Base-by-base conservation (phyloP, 225 moss, liverwort and hornwort genomes). In the Sphagnum tenellum region DNA sequence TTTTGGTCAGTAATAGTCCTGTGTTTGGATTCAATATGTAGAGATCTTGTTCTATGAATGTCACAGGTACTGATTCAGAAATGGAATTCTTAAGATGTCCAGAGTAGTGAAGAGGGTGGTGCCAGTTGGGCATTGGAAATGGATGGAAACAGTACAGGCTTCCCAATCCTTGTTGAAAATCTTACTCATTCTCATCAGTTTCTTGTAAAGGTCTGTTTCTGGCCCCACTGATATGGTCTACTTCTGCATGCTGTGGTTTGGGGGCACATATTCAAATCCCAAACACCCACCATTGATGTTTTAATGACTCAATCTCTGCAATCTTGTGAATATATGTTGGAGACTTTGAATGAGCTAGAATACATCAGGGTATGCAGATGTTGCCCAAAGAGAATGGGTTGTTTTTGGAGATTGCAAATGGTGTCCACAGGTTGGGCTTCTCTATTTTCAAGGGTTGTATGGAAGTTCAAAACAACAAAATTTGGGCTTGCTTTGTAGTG, bases 401-500 rank as follows among this genome's bases (percentile, higher is more conserved):
- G 46, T 64, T 74, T 51, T 47, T 69, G 12, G 69, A 69, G 12
- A 69, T 69, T 8, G 69, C 74, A 7, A 69, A 74, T 7, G 52
- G 56, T 3, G 64, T 74, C 9, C 56, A 69, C 3, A 46, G 64
- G 9, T 51, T 69, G n/a, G 74, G 74, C 3, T 63, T 74, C 46
- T 56, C 74, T 7, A 74, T 74, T n/a, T 10, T 74, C 53, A 74
- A 69, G 57, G 74, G 69, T 69, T 2, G 51, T 3, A 74, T 64
- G 64, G 69, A 74, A 47, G 64, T 14, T 57, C 50, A 63, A 45
- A 57, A 62, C 47, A 57, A 64, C 48, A 74, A 74, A 59, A 69
- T 69, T 58, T 68, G 73, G 68, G 73, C 62, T 44, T 61, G 68
- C 56, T 74, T 74, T 13, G 49, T 74, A 45, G 73, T 74, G 8